Percentiles rank a stretch among this genome's conserved stretches.
Evolutionary conservation across 495 filamentous ascomycete genomes (phyloP).

Genomic region (Tetracladium marchalianum): DNA sequence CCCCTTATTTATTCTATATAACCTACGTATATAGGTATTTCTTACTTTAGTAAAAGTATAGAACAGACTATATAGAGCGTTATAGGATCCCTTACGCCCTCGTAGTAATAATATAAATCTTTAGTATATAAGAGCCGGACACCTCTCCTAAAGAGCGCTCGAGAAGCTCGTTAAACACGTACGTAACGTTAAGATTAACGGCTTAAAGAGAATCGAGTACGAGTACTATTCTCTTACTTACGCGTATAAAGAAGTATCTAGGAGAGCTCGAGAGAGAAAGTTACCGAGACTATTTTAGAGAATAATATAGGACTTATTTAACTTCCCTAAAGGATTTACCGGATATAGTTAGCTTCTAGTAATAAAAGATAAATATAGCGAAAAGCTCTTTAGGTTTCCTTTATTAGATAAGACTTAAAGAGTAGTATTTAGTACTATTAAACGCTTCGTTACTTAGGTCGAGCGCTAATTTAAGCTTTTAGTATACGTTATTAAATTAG

Average conservation of each 20-base stretch:
- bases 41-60: too few species aligned
- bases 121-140: too few species aligned
- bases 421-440: neutral
- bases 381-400: neutral
- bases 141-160: too few species aligned
- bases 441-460: neutral
- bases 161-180: too few species aligned
- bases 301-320: neutral
- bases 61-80: too few species aligned
- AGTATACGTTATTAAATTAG: neutral
- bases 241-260: neutral
- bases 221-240: neutral
- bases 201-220: too few species aligned
- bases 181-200: too few species aligned
- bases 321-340: neutral
- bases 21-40: too few species aligned
- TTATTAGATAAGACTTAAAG: neutral
- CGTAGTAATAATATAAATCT: too few species aligned
- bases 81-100: too few species aligned
- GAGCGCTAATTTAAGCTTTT: neutral
- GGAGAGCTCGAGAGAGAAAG: neutral
- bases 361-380: slow-evolving; percentile 1
- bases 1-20: too few species aligned
- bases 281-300: neutral
- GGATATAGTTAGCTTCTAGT: slow-evolving; percentile 1